Evolutionary conservation across 2,329 filamentous ascomycete species (phyloP), one percentile per base, ranked within the genome.

Genomic region (Pezicula radicicola): DNA sequence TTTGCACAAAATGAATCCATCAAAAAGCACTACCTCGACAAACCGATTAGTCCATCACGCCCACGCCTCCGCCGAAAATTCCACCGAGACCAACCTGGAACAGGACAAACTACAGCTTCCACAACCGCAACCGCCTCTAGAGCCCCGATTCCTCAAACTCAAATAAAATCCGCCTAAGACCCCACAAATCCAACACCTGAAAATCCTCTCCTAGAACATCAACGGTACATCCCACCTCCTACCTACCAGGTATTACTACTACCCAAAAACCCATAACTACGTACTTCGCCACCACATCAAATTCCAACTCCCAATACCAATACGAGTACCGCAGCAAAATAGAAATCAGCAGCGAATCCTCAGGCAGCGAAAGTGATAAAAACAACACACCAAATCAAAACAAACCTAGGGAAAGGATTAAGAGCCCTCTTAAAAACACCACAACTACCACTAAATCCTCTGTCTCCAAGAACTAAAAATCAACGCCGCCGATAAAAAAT

Each of bases 381-480:
- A 7, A 25, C 3, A 7, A 25, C 25, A 25, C 5, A 4, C 25
- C 25, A 25, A 25, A 25, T 25, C 25, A 25, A 3, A 25, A 25
- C 25, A 25, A 7, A 25, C 25, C 25, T 25, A 18, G 33, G 12
- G 16, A 39, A 13, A 30, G 55, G 59, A 16, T 64, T 78, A 6
- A 65, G 73, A 35, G 63, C 59, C 16, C 74, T 77, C 50, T 64
- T 79, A n/a, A 66, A 66, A 68, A 21, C 67, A 69, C 9, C 73
- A 78, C 56, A 47, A 63, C 10, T 77, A 69, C 67, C 75, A 75
- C 3, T 65, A 71, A 2, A 55, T 76, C 19, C 65, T 78, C 4
- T 72, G 73, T 50, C 65, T 78, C 2, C 75, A 79, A 63, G 75
- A 79, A 67, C 71, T 78, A 21, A 78, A 78, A 57, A 75, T 79